Evolutionary conservation across 192 early-diverging fungal genomes (phyloP), one percentile per base, ranked within the genome.

Genomic region (Backusella mclennaniae): DNA sequence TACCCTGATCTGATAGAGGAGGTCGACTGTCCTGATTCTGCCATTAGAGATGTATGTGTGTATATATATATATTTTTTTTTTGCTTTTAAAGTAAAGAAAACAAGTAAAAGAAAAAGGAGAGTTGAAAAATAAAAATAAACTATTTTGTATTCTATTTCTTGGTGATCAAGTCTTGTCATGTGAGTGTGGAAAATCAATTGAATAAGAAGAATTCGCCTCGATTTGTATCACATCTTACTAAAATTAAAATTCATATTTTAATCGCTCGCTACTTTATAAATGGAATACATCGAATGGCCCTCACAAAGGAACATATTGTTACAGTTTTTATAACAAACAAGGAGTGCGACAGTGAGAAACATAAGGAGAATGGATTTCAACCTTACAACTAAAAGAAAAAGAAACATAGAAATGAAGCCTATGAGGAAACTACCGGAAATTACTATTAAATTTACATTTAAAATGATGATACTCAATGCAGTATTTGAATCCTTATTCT

Each of bases 1-100:
- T 76, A 80, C 79, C 79, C 79, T 42, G 56, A 36, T 35, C 79
- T 68, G 6, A 80, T 39, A 52, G 35, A 38, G 23, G 79, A 80
- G 14, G 79, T 80, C 6, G 46, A 49, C 63, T 80, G 79, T 63
- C 79, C 79, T 21, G 63, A 19, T 21, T 79, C 72, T 52, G 35
- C 26, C 35, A 59, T 59, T 59, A 59, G 56, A 59, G 56, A 63
- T 3, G n/a, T 53, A n/a, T 41, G 29, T 56, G 46, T 76, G 19
- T n/a, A n/a, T n/a, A n/a, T n/a, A n/a, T n/a, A n/a, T n/a, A 26
- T 44, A 1, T 44, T 44, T 11, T 14, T 17, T 35, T 66, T 14
- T 14, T 44, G 8, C 12, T 44, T 49, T 49, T 49, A 49, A 35
- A 14, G 26, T 66, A 29, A 19, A 39, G 33, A 67, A 67, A 67